Evolutionary conservation across 345 rosid species (phyloP), one percentile per base, ranked within the genome.

Genomic region (Pistacia vera): DNA sequence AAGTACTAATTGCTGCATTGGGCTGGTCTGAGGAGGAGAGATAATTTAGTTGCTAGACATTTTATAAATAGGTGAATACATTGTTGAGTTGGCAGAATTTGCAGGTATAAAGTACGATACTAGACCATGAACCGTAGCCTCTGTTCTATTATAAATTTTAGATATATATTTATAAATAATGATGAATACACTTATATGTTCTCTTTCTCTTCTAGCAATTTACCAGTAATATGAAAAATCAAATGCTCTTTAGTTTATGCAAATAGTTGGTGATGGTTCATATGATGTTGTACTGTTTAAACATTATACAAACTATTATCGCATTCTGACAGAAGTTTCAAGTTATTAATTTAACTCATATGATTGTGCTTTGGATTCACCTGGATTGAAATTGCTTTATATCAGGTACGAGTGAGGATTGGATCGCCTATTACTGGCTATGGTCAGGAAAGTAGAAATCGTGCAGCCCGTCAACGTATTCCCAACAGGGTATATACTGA

Each of bases 341-440:
- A 16, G 16, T 11, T 51, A 68, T 68, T 22, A 68, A 25, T 25
- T 11, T 46, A 41, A 41, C 38, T 52, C 16, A 28, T 75, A 4
- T 30, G n/a, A 4, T 22, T 72, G 66, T 58, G 69, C 54, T 71
- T 67, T 8, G 68, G 12, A 2, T 78, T 65, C 38, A 69, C 58
- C 33, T 57, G 59, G 76, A 72, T 75, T 49, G 18, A 68, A 63
- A 67, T 61, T 83, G 63, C 66, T 73, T 66, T 67, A 9, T 70
- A 75, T 74, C 86, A 95, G 99, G 97, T 96, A 33, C 86, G 95
- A 81, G 91, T 92, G 77, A 89, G 99, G 87, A 93, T 96, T 81
- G 99, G 99, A 82, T 87, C 95, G 18, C 99, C 99, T 17, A 91
- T 96, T 77, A 96, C 91, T 20, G 99, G 99, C 51, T 96, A 92